Conservation (phyloP, 371 early-diverging fungal genomes). For the Rhizopus sp. region DNA sequence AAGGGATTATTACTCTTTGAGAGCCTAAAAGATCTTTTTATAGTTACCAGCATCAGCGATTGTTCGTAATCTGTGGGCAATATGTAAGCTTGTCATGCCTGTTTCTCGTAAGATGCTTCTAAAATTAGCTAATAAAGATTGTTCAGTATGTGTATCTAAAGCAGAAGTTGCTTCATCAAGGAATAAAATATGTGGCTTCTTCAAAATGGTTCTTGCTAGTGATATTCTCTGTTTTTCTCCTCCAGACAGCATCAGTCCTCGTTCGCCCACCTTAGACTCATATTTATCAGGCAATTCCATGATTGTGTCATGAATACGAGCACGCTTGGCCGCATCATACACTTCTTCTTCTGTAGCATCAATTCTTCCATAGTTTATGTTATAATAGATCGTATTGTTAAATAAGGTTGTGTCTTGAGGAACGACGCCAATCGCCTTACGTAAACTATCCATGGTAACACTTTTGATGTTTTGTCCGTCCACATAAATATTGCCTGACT, state of each 20-base stretch:
- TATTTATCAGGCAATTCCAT: constrained; percentile 75
- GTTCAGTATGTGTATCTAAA: constrained; percentile 90
- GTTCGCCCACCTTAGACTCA: constrained; percentile 91
- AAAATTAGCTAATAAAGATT: constrained; percentile 77
- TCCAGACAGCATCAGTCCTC: constrained; percentile 88
- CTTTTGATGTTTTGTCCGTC: constrained; percentile 78
- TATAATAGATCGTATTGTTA: constrained; percentile 82
- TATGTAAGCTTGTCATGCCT: constrained; percentile 72
- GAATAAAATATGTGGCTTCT: constrained; percentile 76
- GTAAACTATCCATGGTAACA: constrained; percentile 71
- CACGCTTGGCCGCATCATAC: constrained; percentile 77
- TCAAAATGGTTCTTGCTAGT: constrained; percentile 66
- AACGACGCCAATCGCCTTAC: constrained; percentile 80
- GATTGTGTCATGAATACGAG: constrained; percentile 78
- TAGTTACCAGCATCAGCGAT: constrained; percentile 73
- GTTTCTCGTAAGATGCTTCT: constrained; percentile 65
- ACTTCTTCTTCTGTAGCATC: constrained; percentile 70
- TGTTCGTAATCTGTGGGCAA: constrained; percentile 81
- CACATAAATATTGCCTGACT: constrained; percentile 70
- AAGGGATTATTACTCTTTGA: not conserved
- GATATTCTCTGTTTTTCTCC: constrained; percentile 95
- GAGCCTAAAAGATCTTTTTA: not conserved
- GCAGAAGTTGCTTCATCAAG: constrained; percentile 96
- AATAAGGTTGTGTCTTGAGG: constrained; percentile 90
- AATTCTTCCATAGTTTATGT: constrained; percentile 76